phyloP scores from a whole-genome alignment of 2,329 filamentous ascomycete species.

The Penicillium polonicum region DNA sequence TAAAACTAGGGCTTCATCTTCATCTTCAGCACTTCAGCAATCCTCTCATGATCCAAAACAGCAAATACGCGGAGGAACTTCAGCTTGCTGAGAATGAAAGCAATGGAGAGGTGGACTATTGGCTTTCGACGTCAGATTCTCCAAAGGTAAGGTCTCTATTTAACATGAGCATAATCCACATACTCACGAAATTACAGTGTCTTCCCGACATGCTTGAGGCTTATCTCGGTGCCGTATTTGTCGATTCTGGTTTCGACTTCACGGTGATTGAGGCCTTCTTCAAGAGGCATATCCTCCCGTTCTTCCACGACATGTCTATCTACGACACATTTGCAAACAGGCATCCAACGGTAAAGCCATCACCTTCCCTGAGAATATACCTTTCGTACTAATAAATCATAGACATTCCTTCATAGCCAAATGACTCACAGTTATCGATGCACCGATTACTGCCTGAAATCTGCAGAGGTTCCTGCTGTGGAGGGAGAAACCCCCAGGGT shows the following conservation, averaged over 20 bases:
- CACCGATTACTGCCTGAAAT: constrained; percentile 52
- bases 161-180: neutral
- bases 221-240: constrained; percentile 84
- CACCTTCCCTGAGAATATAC: neutral
- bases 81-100: constrained; percentile 33
- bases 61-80: constrained; percentile 47
- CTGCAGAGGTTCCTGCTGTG: constrained; percentile 45
- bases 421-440: constrained; percentile 68
- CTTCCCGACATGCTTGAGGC: constrained; percentile 87
- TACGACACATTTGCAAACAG: constrained; percentile 86
- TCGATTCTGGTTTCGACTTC: constrained; percentile 82
- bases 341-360: constrained; percentile 64
- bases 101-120: constrained; percentile 42
- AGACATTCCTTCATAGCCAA: constrained; percentile 66
- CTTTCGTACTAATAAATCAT: neutral
- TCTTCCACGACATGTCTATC: constrained; percentile 79
- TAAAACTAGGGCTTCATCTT: constrained; percentile 72
- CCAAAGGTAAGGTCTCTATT: constrained; percentile 38
- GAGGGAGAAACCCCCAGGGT: constrained; percentile 53
- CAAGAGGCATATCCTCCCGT: constrained; percentile 67
- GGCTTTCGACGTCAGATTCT: constrained; percentile 42
- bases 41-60: constrained; percentile 46
- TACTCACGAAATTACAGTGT: constrained; percentile 35
- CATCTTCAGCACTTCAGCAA: constrained; percentile 58
- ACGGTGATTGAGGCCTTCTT: constrained; percentile 74